phyloP scores from a whole-genome alignment of 2,329 filamentous ascomycete genomes.

The Cercospora berteroae region DNA sequence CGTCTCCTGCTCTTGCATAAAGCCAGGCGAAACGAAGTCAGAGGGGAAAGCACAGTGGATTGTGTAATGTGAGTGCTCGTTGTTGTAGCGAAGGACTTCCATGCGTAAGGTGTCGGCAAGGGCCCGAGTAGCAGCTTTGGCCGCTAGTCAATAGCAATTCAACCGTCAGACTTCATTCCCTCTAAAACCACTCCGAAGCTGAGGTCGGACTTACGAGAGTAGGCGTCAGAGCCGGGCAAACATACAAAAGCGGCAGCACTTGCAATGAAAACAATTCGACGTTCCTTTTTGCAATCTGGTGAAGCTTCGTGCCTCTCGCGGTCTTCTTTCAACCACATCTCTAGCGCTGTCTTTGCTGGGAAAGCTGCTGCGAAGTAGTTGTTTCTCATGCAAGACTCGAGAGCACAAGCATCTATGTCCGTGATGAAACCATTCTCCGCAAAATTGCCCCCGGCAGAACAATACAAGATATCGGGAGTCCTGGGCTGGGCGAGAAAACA shows the following conservation, averaged over 20 bases:
- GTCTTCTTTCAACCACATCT: not conserved
- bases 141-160: not conserved
- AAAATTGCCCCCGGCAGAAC: not conserved
- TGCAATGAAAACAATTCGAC: not conserved
- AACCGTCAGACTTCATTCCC: not conserved
- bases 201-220: not conserved
- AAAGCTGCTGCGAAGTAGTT: slow-evolving; percentile 1
- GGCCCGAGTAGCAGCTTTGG: not conserved
- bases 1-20: not conserved
- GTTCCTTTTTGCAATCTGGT: not conserved
- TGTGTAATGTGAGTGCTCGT: not conserved
- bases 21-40: slow-evolving; percentile 2
- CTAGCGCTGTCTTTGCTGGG: not conserved
- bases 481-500: too few species aligned
- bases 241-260: not conserved
- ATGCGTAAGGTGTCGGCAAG: not conserved
- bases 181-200: too few species aligned
- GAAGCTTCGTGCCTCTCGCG: not conserved
- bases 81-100: not conserved
- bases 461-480: not conserved
- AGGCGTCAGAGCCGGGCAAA: not conserved
- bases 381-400: not conserved
- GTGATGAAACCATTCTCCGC: not conserved
- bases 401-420: not conserved
- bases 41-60: not conserved